phyloP scores from a whole-genome alignment of 2,329 filamentous ascomycete species.

The Aphanocladium album region DNA sequence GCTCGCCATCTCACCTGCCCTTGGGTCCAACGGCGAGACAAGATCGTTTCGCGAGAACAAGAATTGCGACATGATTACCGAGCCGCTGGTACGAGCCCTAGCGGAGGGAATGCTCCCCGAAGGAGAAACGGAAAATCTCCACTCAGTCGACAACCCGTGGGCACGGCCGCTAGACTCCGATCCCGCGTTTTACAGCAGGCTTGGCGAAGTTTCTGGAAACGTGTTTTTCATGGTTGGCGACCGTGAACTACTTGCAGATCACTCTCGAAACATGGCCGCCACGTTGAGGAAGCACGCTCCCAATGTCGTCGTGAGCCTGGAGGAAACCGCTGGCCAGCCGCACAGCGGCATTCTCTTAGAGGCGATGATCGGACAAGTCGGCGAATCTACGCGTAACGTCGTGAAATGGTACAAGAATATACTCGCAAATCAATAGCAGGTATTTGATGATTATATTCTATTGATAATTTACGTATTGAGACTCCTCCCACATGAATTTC shows the following conservation, averaged over 20 bases:
- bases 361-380: neutral
- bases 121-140: neutral
- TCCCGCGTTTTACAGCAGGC: neutral
- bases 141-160: neutral
- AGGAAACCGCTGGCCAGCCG: neutral
- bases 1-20: constrained; percentile 10
- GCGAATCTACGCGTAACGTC: neutral
- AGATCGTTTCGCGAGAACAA: neutral
- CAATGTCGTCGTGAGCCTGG: neutral
- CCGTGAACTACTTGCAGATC: neutral
- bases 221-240: neutral
- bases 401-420: neutral
- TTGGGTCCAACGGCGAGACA: neutral
- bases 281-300: neutral
- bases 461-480: too few relatives aligned
- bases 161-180: neutral
- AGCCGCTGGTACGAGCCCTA: neutral
- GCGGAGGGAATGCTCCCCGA: neutral
- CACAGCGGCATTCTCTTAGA: constrained; percentile 19
- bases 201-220: neutral
- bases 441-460: too few relatives aligned
- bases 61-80: neutral
- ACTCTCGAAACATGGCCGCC: neutral
- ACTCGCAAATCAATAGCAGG: too few relatives aligned
- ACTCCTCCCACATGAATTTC: too few relatives aligned